Evolutionary conservation across 1,284 basidiomycete genomes (phyloP).

Genomic region (Tremellales sp.): DNA sequence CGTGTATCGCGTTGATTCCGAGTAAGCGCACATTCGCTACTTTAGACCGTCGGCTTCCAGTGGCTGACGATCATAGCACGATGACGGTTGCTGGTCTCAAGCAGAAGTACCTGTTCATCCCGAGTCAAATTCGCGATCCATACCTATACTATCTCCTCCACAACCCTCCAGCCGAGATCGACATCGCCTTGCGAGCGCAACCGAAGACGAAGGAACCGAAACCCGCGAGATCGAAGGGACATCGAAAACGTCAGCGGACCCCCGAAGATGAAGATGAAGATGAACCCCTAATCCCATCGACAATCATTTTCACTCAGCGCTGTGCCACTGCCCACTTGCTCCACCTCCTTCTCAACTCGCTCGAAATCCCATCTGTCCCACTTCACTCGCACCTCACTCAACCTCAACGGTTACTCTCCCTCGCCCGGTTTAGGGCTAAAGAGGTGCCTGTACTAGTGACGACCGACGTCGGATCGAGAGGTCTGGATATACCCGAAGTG

Average conservation of each 20-base stretch:
- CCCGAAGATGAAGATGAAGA: constrained; percentile 49
- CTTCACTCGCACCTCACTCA: constrained; percentile 89
- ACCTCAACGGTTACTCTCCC: constrained; percentile 74
- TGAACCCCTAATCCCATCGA: constrained; percentile 64
- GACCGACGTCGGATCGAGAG: constrained; percentile 91
- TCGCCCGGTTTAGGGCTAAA: constrained; percentile 80
- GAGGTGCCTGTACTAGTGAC: constrained; percentile 88
- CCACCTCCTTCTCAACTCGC: constrained; percentile 70
- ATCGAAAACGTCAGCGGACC: constrained; percentile 16
- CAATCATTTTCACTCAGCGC: constrained; percentile 91
- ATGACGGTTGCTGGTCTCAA: constrained; percentile 81
- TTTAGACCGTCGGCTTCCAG: neutral
- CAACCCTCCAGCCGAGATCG: constrained; percentile 75
- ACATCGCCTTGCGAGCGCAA: constrained; percentile 29
- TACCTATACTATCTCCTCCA: constrained; percentile 89
- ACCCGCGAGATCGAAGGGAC: neutral
- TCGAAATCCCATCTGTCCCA: constrained; percentile 78
- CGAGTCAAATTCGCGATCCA: constrained; percentile 88
- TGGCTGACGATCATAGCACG: constrained; percentile 53
- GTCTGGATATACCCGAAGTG: constrained; percentile 91
- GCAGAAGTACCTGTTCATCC: constrained; percentile 88
- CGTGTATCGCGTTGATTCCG: constrained; percentile 73
- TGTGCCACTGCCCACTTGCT: constrained; percentile 86
- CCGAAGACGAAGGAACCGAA: constrained; percentile 34
- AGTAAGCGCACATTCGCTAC: constrained; percentile 53